A percentile compares a stretch with the other conserved stretches of the same genome.
Conservation (phyloP, 2,329 filamentous ascomycete species). For the Colletotrichum chlorophyti region DNA sequence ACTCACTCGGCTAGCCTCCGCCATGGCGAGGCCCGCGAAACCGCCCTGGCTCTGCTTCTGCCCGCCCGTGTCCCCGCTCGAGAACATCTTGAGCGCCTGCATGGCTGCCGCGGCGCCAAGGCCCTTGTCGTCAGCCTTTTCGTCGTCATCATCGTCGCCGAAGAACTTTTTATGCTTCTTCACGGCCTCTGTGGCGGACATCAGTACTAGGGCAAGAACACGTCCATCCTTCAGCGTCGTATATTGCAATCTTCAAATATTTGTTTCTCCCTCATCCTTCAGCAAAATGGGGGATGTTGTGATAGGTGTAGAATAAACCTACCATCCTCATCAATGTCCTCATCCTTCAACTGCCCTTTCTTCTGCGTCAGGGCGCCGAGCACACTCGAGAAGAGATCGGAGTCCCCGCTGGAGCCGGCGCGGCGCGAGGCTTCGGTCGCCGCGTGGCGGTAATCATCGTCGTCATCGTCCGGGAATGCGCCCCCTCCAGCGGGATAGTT, state of each 20-base stretch:
- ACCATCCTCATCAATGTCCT: constrained; percentile 59
- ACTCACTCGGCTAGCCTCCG: constrained; percentile 78
- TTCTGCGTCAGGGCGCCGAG: constrained; percentile 55
- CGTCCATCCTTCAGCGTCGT: too few species aligned
- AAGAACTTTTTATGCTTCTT: constrained; percentile 80
- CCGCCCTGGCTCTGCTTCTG: constrained; percentile 70
- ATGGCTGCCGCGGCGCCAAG: constrained; percentile 79
- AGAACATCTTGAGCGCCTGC: constrained; percentile 84
- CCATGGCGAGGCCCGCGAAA: constrained; percentile 87
- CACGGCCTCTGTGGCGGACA: constrained; percentile 63
- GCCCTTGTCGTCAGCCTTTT: constrained; percentile 54
- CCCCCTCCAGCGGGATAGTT: constrained; percentile 40
- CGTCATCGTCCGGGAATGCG: constrained; percentile 45
- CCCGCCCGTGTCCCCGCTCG: constrained; percentile 55
- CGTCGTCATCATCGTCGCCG: constrained; percentile 54
- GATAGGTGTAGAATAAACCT: too few species aligned
- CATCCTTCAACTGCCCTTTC: constrained; percentile 53
- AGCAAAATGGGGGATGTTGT: too few species aligned
- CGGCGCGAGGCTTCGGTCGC: constrained; percentile 54
- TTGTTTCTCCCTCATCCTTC: not conserved
- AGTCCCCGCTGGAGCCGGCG: constrained; percentile 53
- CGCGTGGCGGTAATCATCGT: constrained; percentile 56
- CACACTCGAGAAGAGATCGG: constrained; percentile 56
- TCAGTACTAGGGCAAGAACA: too few species aligned
- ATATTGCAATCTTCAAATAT: too few species aligned